Base-by-base conservation (phyloP, 2,329 filamentous ascomycete species). In the Fusarium chuoi region DNA sequence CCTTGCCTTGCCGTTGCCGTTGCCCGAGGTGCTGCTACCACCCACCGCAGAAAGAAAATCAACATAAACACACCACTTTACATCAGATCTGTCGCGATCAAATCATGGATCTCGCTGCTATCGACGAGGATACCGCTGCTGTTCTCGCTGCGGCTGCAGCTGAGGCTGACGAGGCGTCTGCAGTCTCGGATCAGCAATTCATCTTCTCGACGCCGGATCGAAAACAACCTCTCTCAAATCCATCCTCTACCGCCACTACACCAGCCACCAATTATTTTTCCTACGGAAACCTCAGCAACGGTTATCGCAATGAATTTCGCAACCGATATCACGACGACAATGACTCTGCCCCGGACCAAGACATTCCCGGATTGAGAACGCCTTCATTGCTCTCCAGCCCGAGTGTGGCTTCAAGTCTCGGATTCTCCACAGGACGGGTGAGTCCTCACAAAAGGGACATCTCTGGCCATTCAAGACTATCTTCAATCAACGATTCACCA, bases 381-480 rank as follows among this genome's bases (percentile, higher is more conserved):
- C 81, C 80, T 38, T 78, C 80, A 41, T 76, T 78, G 26, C 73
- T 80, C 17, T 80, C 81, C 41, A 82, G 78, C 57, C 80, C 81
- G 42, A 81, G 81, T 75, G 76, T 78, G 48, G 80, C 79, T 26
- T 82, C 81, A 24, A 82, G 81, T 69, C 68, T 82, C 30, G 77
- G 74, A 30, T 79, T 78, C 60, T 80, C 81, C 57, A 78, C 76
- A 42, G 75, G 78, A 56, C 75, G 77, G 41, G 65, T 80, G 65
- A 82, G 80, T 66, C 80, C 81, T 18, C 73, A 82, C 39, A 77
- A 77, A 42, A 80, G 76, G 36, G 78, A 81, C 54, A 39, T 79
- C n/a, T 76, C 77, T 13, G 62, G 72, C 15, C 60, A 80, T 22
- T 75, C 77, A 14, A 71, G 75, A 36, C 44, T 68, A 38, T 68